Conservation (phyloP, 2,329 filamentous ascomycete genomes). For the Talaromyces atroroseus region DNA sequence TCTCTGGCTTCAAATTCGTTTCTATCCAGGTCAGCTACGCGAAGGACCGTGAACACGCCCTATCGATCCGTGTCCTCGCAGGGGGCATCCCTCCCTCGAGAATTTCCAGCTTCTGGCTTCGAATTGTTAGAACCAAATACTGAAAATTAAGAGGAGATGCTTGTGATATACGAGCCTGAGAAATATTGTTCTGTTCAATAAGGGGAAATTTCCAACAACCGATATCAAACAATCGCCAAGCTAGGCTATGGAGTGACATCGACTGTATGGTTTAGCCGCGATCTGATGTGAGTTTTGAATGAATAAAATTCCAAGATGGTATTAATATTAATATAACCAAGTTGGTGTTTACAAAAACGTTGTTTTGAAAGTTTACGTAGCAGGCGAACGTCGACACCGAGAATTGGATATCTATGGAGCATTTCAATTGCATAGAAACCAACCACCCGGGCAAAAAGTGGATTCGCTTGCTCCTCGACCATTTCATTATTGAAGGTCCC, state of each 20-base stretch:
- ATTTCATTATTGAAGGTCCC: slow-evolving; percentile 16
- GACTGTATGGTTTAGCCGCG: slow-evolving; percentile 30
- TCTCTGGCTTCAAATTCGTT: neutral
- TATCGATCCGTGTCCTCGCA: neutral
- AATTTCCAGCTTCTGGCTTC: neutral
- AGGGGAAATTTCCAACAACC: slow-evolving; percentile 24
- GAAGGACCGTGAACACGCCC: neutral
- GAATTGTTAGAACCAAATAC: neutral
- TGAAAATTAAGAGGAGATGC: neutral
- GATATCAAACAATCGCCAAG: slow-evolving; percentile 32
- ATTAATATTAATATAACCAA: neutral
- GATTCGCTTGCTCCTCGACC: slow-evolving; percentile 17
- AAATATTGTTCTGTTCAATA: slow-evolving; percentile 24
- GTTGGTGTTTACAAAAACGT: slow-evolving; percentile 10
- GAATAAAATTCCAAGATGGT: slow-evolving; percentile 12
- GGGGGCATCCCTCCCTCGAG: slow-evolving; percentile 6
- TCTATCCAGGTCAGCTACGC: neutral
- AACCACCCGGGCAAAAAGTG: slow-evolving; percentile 17
- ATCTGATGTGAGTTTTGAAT: slow-evolving; percentile 12
- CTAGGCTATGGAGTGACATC: slow-evolving; percentile 32
- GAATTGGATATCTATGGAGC: slow-evolving; percentile 18
- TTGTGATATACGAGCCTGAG: neutral
- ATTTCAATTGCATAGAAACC: slow-evolving; percentile 13
- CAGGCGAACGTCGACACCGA: slow-evolving; percentile 11
- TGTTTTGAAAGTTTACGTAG: slow-evolving; percentile 19